Evolutionary conservation across 202 grass and related monocot species (phyloP), one percentile per base, ranked within the genome.

Genomic region (Dendrocalamus latiflorus): DNA sequence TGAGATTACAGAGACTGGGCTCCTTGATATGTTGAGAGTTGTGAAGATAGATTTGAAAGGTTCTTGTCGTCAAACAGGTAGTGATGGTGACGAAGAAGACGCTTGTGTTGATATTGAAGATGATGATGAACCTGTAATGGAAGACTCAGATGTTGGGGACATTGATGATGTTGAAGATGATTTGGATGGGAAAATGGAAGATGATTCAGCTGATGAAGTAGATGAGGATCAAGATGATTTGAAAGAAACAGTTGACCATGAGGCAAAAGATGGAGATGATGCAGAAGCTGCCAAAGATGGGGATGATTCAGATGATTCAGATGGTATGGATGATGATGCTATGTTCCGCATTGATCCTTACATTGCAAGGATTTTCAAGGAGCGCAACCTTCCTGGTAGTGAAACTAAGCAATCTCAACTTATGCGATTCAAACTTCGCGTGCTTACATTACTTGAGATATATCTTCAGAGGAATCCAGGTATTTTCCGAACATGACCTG

Each of bases 331-430:
- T 66, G 96, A 98, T 42, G 96, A 98, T 76, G 96, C 96, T 69
- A 98, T 98, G 96, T 98, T 98, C 73, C 87, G 91, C 28, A 98
- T 98, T 77, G 96, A 98, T 77, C 91, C 93, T 62, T 95, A 98
- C 50, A 85, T 98, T 56, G 89, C 93, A 30, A 89, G 83, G 55
- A 88, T 98, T 81, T 98, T 98, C 89, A 93, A 93, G 84, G 91
- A 95, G 60, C 85, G 87, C 59, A 95, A 93, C 56, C 89, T 88
- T 79, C 91, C 93, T 77, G 87, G 89, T 18, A 98, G 79, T 81
- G 91, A 92, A 55, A 87, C 81, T 81, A 86, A 86, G 80, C 93
- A 98, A 59, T 88, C 96, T 37, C 93, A 95, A 85, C 88, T 98
- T 49, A 83, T 86, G 87, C 87, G 87, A 47, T 98, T 95, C 76